A percentile compares a stretch with the other conserved stretches of the same genome.
These are phyloP conservation scores for Dipodascus geniculatus DNA, from an alignment of 805 yeast genomes.

Conservation along the genomic window DNA sequence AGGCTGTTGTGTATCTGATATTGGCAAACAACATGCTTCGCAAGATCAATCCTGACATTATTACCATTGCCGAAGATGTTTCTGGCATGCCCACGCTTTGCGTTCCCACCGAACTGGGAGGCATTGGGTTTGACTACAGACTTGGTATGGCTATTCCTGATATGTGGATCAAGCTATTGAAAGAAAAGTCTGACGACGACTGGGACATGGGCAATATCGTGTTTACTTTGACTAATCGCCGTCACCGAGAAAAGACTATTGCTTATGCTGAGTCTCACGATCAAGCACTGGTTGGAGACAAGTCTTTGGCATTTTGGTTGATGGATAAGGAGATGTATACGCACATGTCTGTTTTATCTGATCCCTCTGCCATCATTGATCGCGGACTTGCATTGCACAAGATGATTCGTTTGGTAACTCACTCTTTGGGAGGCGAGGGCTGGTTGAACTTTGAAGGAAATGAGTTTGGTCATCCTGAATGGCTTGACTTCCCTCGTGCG, in stretches of 20 bases:
- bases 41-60: constrained; percentile 41
- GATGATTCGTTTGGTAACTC: constrained; percentile 77
- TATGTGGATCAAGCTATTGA: constrained; percentile 94
- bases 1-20: constrained; percentile 79
- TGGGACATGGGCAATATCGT: constrained; percentile 83
- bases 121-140: constrained; percentile 88
- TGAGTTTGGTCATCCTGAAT: constrained; percentile 98
- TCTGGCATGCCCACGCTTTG: constrained; percentile 96
- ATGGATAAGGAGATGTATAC: constrained; percentile 99
- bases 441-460: constrained; percentile 94
- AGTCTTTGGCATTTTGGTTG: constrained; percentile 92
- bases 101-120: constrained; percentile 60
- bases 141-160: constrained; percentile 97
- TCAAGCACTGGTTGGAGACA: constrained; percentile 96
- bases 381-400: constrained; percentile 89
- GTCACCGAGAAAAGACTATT: constrained; percentile 80
- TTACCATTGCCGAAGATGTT: constrained; percentile 92
- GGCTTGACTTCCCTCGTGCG: constrained; percentile 93
- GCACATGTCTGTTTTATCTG: constrained; percentile 71
- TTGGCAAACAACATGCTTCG: constrained; percentile 73
- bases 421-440: constrained; percentile 93
- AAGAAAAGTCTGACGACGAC: constrained; percentile 73
- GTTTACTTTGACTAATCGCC: constrained; percentile 74
- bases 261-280: constrained; percentile 94
- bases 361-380: constrained; percentile 66